Base-by-base conservation (phyloP, 495 filamentous ascomycete species). In the Penicillium arizonense region DNA sequence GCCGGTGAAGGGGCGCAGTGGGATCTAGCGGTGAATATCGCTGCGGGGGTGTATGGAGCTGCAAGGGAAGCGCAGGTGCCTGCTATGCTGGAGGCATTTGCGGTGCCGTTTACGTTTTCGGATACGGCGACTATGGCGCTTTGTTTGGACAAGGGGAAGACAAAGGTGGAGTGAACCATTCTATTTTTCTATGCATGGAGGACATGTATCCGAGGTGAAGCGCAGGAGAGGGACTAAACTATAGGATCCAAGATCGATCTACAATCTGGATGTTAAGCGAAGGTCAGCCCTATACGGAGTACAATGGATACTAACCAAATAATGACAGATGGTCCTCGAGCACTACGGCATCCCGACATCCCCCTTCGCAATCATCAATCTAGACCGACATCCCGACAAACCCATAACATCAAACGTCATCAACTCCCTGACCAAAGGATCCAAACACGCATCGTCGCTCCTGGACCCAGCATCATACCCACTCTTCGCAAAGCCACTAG, bases 11-110 rank as follows among this genome's bases (percentile, higher is more conserved):
- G 11, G n/a, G 48, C 34, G 24, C 33, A 52, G 9, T 65, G 59
- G 57, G 55, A 59, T 45, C 34, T 63, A 11, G 61, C 54, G 36
- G 59, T 69, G 42, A 63, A 61, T 21, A 56, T 60, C 42, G 34
- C 58, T 0, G 53, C 62, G 39, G 62, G 64, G 1, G 34, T 64
- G 20, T 32, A 58, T 53, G 64, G 59, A 26, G 21, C 56, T 37
- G 62, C 51, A 14, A 52, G 59, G 41, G 64, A 64, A 50, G 51
- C 57, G 8, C 66, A 67, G 40, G 56, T 63, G 5, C 63, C 56
- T 5, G 53, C 56, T 9, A 47, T 65, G 9, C 42, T 67, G 20
- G 63, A 67, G 20, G 65, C 66, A 10, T 67, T 63, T 53, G 48
- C 50, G 6, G 55, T 65, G 38, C 66, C 58, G 5, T 60, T 52